These are phyloP conservation scores for Anthracocystis panici-leucophaei DNA, from an alignment of 1,284 basidiomycete species.

Conservation along the genomic window DNA sequence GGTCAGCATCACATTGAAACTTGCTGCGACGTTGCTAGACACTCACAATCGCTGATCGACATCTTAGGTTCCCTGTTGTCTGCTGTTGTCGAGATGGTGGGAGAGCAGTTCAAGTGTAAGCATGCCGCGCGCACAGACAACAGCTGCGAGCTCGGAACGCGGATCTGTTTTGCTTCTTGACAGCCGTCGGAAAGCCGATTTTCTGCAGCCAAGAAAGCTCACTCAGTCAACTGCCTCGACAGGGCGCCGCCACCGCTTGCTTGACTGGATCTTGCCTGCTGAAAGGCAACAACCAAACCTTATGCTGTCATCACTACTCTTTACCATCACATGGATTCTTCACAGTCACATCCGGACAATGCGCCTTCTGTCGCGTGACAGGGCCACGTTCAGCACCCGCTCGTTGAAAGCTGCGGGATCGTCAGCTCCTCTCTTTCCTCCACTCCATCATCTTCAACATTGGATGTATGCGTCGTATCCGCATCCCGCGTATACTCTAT, in stretches of 20 bases:
- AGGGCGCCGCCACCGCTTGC: not conserved
- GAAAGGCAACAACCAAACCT: not conserved
- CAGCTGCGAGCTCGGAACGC: slow-evolving; percentile 25
- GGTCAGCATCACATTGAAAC: not conserved
- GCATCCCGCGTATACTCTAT: not conserved
- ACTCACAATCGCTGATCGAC: slow-evolving; percentile 36
- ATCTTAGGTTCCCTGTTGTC: not conserved
- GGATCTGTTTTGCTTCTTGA: slow-evolving; percentile 17
- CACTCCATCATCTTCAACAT: not conserved
- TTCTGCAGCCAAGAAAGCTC: slow-evolving; percentile 6
- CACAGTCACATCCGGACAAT: not conserved
- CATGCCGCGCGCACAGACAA: slow-evolving; percentile 6
- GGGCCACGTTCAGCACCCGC: not conserved
- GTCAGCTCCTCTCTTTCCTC: not conserved
- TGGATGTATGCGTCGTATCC: too few relatives aligned
- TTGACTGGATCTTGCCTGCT: not conserved
- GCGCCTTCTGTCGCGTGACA: not conserved
- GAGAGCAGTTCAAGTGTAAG: not conserved
- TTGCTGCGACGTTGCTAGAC: not conserved
- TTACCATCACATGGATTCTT: slow-evolving; percentile 7
- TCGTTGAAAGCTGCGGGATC: slow-evolving; percentile 1
- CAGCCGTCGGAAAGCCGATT: slow-evolving; percentile 5
- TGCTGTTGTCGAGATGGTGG: not conserved
- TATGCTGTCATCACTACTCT: not conserved
- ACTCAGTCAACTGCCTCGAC: not conserved